Conservation (phyloP, 106 monocot species). For the Allium fistulosum region DNA sequence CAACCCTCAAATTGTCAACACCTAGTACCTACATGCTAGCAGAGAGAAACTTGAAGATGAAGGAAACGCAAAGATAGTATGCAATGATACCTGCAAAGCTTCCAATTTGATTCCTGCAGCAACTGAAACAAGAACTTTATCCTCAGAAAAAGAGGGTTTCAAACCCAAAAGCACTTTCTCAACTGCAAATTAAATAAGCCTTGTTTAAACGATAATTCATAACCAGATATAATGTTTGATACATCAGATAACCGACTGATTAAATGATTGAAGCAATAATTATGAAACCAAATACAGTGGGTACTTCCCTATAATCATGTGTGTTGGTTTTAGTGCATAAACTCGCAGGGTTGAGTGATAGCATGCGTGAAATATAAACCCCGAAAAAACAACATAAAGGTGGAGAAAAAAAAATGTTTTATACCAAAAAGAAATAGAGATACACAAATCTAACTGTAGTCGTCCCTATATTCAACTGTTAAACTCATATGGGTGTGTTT, state of each 20-base stretch:
- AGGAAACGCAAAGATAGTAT: background rate
- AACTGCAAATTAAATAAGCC: constrained; percentile 29
- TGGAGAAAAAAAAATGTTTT: background rate
- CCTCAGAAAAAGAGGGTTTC: constrained; percentile 53
- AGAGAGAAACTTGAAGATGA: too few species aligned
- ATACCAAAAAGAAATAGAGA: background rate
- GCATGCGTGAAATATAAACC: too few species aligned
- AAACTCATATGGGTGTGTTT: too few species aligned
- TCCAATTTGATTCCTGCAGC: constrained; percentile 91
- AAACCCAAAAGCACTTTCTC: constrained; percentile 67
- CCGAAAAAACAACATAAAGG: background rate
- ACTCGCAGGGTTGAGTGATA: too few species aligned
- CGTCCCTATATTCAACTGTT: too few species aligned
- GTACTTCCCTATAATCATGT: too few species aligned
- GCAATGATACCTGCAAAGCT: constrained; percentile 60
- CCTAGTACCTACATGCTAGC: too few species aligned
- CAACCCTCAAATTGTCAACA: too few species aligned
- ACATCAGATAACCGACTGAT: background rate
- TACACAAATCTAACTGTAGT: too few species aligned
- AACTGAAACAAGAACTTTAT: constrained; percentile 89
- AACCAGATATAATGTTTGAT: background rate
- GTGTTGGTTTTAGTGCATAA: too few species aligned
- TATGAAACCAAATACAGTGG: too few species aligned
- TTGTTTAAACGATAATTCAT: background rate
- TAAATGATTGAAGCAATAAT: background rate